phyloP scores from a whole-genome alignment of 2,329 filamentous ascomycete species.

The Penicillium hordei region DNA sequence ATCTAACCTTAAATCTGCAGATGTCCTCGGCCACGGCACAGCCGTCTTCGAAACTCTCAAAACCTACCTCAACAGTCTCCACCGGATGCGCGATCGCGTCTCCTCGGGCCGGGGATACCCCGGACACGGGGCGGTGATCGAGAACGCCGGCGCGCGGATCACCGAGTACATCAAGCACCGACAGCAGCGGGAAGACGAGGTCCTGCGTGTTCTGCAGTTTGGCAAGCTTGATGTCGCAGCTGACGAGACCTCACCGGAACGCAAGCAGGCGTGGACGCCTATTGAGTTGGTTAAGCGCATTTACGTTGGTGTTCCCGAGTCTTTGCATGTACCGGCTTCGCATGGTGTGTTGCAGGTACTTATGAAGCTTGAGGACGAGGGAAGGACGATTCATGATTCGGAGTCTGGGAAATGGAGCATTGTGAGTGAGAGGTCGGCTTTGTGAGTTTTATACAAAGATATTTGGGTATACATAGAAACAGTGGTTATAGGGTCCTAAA shows the following conservation, averaged over 20 bases:
- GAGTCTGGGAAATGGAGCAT: slow-evolving; percentile 33
- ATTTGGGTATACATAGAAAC: background rate
- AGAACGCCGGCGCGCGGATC: slow-evolving; percentile 70
- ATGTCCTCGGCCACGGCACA: slow-evolving; percentile 82
- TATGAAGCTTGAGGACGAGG: slow-evolving; percentile 73
- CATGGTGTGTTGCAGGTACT: slow-evolving; percentile 76
- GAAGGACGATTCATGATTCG: slow-evolving; percentile 54
- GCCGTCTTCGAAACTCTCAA: slow-evolving; percentile 78
- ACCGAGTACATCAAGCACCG: slow-evolving; percentile 81
- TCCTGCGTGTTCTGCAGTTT: slow-evolving; percentile 62
- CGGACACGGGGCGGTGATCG: slow-evolving; percentile 78
- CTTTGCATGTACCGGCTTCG: slow-evolving; percentile 72
- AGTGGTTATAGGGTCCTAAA: background rate
- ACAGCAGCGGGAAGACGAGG: slow-evolving; percentile 74
- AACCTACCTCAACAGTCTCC: slow-evolving; percentile 67
- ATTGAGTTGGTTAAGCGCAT: slow-evolving; percentile 87
- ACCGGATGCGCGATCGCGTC: slow-evolving; percentile 63
- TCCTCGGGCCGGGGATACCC: slow-evolving; percentile 70
- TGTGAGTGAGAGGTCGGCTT: slow-evolving; percentile 29
- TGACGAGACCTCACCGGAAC: slow-evolving; percentile 36
- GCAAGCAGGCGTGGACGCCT: slow-evolving; percentile 58
- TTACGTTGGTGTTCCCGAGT: slow-evolving; percentile 75
- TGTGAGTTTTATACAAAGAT: slow-evolving; percentile 21
- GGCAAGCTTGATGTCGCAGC: slow-evolving; percentile 36
- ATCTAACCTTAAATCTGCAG: slow-evolving; percentile 22